These are phyloP conservation scores for Boletellus emodensis DNA, from an alignment of 768 basidiomycete species.

Conservation along the genomic window DNA sequence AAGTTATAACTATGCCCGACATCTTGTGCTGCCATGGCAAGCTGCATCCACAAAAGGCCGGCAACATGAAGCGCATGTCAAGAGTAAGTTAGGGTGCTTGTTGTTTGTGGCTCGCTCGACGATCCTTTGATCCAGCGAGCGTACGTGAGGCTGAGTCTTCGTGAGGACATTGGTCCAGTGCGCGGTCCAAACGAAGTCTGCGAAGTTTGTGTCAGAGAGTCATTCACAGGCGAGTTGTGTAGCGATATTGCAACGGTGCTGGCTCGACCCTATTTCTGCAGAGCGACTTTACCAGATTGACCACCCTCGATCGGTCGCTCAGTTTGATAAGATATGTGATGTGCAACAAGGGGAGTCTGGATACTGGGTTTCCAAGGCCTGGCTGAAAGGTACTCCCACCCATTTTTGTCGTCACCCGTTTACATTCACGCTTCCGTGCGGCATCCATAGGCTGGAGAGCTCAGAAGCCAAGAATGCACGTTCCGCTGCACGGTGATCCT, in stretches of 20 bases:
- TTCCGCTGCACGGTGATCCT: slow-evolving; percentile 52
- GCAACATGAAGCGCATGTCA: slow-evolving; percentile 65
- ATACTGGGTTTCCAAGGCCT: slow-evolving; percentile 75
- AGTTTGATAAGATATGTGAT: slow-evolving; percentile 53
- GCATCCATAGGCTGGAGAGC: slow-evolving; percentile 63
- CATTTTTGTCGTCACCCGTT: slow-evolving; percentile 6
- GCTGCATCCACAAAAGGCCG: slow-evolving; percentile 57
- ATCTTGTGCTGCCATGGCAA: slow-evolving; percentile 60
- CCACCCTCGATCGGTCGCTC: slow-evolving; percentile 57
- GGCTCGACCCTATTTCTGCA: slow-evolving; percentile 24
- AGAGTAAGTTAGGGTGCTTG: slow-evolving; percentile 35
- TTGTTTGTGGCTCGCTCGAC: neutral
- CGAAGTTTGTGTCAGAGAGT: slow-evolving; percentile 48
- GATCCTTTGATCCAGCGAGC: slow-evolving; percentile 15
- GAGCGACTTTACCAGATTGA: slow-evolving; percentile 67
- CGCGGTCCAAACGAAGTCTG: slow-evolving; percentile 56
- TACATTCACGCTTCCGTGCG: slow-evolving; percentile 2
- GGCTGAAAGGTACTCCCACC: slow-evolving; percentile 61
- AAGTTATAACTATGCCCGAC: slow-evolving; percentile 35
- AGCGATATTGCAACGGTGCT: neutral
- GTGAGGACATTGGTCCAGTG: slow-evolving; percentile 48
- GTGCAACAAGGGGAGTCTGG: slow-evolving; percentile 40
- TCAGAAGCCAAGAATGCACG: slow-evolving; percentile 75
- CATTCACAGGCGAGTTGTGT: slow-evolving; percentile 51
- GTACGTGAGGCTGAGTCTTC: slow-evolving; percentile 23